These are phyloP conservation scores for Septoria petroselini DNA, from an alignment of 2,329 filamentous ascomycete genomes.

Conservation along the genomic window DNA sequence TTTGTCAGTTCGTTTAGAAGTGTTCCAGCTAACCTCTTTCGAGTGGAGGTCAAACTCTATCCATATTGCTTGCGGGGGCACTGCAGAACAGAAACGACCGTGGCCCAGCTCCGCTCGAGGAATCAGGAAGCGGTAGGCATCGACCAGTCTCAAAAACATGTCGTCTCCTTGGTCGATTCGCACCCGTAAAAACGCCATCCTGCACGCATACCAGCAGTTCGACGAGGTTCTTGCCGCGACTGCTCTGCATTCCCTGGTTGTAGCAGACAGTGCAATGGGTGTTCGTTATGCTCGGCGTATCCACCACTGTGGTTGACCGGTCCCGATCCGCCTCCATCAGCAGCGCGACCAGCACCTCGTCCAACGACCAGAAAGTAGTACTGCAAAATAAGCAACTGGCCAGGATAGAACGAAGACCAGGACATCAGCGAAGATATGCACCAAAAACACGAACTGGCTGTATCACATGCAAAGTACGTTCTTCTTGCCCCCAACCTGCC, in stretches of 20 bases:
- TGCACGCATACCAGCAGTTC: conserved; percentile 14
- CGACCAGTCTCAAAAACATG: conserved; percentile 19
- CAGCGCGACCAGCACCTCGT: conserved; percentile 13
- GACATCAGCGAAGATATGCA: conserved; percentile 27
- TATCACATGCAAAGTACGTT: conserved; percentile 29
- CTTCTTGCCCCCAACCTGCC: not conserved
- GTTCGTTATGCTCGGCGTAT: conserved; percentile 19
- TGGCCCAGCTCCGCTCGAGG: conserved; percentile 14
- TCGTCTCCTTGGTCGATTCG: conserved; percentile 21
- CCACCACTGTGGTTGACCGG: conserved; percentile 20
- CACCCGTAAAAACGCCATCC: conserved; percentile 19
- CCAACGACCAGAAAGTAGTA: conserved; percentile 11
- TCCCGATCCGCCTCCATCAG: conserved; percentile 17
- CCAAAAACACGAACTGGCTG: conserved; percentile 28
- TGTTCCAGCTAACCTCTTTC: not conserved
- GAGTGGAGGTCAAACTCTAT: conserved; percentile 9
- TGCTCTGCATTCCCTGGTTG: not conserved
- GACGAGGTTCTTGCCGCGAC: conserved; percentile 11
- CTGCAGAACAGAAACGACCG: conserved; percentile 1
- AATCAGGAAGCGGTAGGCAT: conserved; percentile 17
- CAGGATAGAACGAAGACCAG: conserved; percentile 23
- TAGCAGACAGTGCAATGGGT: conserved; percentile 17
- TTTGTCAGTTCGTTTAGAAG: conserved; percentile 16
- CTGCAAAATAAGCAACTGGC: conserved; percentile 18
- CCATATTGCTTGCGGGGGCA: not conserved